These are phyloP conservation scores for Zasmidium angulare DNA, from an alignment of 2,329 filamentous ascomycete genomes.

Conservation along the genomic window DNA sequence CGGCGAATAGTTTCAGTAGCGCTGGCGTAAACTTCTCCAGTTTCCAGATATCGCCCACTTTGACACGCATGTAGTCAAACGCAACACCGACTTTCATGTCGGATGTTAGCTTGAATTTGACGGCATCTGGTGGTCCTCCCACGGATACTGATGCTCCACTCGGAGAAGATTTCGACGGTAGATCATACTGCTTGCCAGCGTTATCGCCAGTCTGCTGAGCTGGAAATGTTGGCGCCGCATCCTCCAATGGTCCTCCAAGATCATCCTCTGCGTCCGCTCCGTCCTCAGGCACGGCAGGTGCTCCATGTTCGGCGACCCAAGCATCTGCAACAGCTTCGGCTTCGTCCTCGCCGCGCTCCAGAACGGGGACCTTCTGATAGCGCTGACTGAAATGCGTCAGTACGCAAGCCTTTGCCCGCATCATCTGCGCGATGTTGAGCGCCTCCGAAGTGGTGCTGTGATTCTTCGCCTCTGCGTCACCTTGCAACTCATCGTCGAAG, in stretches of 20 bases:
- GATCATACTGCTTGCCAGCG: conserved; percentile 22
- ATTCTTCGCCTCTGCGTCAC: conserved; percentile 81
- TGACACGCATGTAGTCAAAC: conserved; percentile 77
- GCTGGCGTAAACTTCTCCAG: conserved; percentile 64
- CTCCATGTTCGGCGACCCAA: no score
- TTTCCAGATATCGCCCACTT: conserved; percentile 67
- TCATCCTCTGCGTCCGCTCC: conserved; percentile 15
- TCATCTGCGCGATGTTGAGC: conserved; percentile 70
- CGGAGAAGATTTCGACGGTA: conserved; percentile 15
- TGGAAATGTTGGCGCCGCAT: conserved; percentile 27
- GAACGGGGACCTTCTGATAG: conserved; percentile 72
- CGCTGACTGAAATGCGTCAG: conserved; percentile 95
- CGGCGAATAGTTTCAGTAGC: conserved; percentile 57
- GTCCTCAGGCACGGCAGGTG: conserved; percentile 9
- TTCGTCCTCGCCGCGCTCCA: conserved; percentile 43
- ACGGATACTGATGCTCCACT: neutral
- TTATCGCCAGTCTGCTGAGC: conserved; percentile 12
- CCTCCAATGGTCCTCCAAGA: conserved; percentile 29
- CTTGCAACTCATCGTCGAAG: conserved; percentile 79
- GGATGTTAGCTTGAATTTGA: conserved; percentile 41
- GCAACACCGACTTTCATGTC: conserved; percentile 69
- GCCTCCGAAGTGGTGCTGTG: conserved; percentile 89
- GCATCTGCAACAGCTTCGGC: conserved; percentile 23
- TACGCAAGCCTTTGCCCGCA: conserved; percentile 77
- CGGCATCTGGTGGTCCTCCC: conserved; percentile 19